A percentile compares a stretch with the other conserved stretches of the same genome.
Evolutionary conservation across 2,329 filamentous ascomycete genomes (phyloP).

Genomic region (Coniochaeta ligniaria): DNA sequence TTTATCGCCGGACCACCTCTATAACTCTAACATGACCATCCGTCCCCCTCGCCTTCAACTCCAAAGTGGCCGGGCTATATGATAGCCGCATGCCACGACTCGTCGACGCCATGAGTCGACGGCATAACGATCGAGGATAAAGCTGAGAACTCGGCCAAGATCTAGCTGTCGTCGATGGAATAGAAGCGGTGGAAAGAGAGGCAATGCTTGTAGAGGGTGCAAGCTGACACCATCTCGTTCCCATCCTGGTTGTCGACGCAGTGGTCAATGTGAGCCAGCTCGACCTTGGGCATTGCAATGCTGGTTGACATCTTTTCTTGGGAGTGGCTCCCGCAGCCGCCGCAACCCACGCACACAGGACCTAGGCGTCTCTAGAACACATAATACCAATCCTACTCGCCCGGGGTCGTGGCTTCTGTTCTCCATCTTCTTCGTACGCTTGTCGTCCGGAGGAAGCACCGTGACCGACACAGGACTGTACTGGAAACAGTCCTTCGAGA

Average conservation of each 20-base stretch:
- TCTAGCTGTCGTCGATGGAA: constrained; percentile 89
- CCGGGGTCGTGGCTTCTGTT: constrained; percentile 79
- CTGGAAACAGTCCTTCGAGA: constrained; percentile 91
- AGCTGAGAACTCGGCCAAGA: constrained; percentile 87
- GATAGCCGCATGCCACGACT: no score
- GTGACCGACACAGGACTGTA: constrained; percentile 91
- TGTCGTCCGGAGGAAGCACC: constrained; percentile 79
- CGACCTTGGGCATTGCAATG: constrained; percentile 51
- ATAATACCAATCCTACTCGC: no score
- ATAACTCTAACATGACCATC: no score
- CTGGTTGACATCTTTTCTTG: constrained; percentile 21
- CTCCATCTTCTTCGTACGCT: constrained; percentile 81
- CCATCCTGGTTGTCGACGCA: constrained; percentile 97
- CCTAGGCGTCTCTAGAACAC: no score
- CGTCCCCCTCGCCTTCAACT: no score
- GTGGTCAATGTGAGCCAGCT: constrained; percentile 78
- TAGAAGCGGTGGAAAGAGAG: constrained; percentile 96
- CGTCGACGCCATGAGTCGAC: no score
- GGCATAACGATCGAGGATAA: constrained; percentile 88
- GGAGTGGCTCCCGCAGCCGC: no score
- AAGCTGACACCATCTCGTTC: constrained; percentile 70
- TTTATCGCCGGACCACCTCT: no score
- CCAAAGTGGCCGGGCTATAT: no score
- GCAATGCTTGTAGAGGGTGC: constrained; percentile 73
- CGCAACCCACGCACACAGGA: no score